Percentiles rank a stretch among this genome's conserved stretches.
Evolutionary conservation across 1,284 basidiomycete genomes (phyloP).

Genomic region (Caloboletus firmus): DNA sequence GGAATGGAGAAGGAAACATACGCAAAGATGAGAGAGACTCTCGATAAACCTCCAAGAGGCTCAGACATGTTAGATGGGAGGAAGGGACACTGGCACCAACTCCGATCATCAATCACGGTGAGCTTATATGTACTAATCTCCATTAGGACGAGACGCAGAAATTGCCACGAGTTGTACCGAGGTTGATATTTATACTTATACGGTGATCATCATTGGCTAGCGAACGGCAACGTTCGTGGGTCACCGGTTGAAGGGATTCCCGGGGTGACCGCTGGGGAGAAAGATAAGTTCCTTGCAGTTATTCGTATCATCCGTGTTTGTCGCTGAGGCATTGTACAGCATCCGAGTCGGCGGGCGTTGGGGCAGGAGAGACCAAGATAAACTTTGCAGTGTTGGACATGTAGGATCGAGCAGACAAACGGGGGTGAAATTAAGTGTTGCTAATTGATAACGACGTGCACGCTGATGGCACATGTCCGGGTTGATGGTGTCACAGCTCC

Average conservation of each 20-base stretch:
- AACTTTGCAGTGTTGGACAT: not conserved
- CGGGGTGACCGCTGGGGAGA: not conserved
- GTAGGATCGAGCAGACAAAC: not conserved
- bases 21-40: constrained; percentile 79
- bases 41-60: constrained; percentile 35
- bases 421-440: not conserved
- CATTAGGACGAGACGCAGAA: not conserved
- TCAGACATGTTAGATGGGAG: constrained; percentile 20
- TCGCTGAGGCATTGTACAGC: not conserved
- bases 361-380: not conserved
- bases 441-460: not conserved
- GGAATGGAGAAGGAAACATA: constrained; percentile 38
- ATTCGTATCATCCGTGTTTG: not conserved
- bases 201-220: constrained; percentile 17
- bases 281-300: not conserved
- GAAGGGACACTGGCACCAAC: not conserved
- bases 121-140: constrained; percentile 21
- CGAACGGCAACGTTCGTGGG: constrained; percentile 27
- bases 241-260: not conserved
- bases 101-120: not conserved
- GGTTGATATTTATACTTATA: not conserved
- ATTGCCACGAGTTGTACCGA: not conserved
- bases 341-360: not conserved
- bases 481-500: too few species aligned
- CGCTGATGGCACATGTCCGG: not conserved